phyloP scores from a whole-genome alignment of 305 asterid species.

The Rubia occidens region DNA sequence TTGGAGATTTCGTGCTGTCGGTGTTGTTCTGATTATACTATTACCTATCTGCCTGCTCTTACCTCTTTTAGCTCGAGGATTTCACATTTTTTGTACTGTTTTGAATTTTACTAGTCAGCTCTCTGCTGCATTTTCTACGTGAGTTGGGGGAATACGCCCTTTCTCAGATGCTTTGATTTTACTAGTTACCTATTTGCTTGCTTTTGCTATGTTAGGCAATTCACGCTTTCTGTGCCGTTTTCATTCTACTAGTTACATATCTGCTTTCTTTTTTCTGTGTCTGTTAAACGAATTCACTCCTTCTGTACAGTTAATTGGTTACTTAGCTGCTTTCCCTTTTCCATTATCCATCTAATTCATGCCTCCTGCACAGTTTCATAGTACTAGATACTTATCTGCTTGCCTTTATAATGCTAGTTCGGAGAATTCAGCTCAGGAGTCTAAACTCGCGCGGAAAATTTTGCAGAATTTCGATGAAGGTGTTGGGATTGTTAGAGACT shows the following conservation, averaged over 20 bases:
- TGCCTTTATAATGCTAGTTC: slow-evolving; percentile 27
- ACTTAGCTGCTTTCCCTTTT: neutral
- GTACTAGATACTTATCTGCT: neutral
- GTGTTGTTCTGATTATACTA: neutral
- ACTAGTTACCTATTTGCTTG: no score
- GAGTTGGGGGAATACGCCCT: no score
- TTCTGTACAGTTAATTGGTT: neutral
- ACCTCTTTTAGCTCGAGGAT: neutral
- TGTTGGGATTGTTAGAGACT: slow-evolving; percentile 17
- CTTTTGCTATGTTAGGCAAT: no score
- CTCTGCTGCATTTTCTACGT: neutral
- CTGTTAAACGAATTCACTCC: no score
- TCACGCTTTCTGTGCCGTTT: no score
- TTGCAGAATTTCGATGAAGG: slow-evolving; percentile 79
- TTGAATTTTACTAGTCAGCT: neutral
- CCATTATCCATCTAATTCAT: neutral
- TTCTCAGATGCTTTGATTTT: no score
- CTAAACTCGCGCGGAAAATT: slow-evolving; percentile 65
- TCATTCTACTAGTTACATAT: no score
- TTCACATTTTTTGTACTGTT: neutral
- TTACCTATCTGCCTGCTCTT: neutral
- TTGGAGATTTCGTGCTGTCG: neutral
- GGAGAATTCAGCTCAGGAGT: slow-evolving; percentile 45
- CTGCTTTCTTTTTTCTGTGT: no score
- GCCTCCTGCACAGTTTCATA: neutral